phyloP scores from a whole-genome alignment of 1,284 basidiomycete species.

The Boletus smithii region DNA sequence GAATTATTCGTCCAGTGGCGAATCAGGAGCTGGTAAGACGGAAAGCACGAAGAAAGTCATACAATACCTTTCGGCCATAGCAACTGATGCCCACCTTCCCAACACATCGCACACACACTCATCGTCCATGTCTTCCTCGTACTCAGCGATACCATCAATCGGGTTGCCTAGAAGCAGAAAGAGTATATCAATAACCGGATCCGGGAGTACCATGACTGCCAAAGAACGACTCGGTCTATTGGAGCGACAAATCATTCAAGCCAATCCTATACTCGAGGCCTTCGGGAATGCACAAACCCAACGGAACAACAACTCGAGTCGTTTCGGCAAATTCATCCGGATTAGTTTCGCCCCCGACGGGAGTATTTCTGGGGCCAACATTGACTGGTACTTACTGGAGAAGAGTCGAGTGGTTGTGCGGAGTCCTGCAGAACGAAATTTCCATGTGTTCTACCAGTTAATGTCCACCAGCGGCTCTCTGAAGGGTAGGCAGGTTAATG shows the following conservation, averaged over 20 bases:
- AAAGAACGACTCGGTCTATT: conserved; percentile 81
- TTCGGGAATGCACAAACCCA: conserved; percentile 99
- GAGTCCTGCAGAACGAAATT: conserved; percentile 86
- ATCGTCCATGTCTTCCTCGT: conserved; percentile 45
- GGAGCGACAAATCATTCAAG: conserved; percentile 95
- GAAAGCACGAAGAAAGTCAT: conserved; percentile 99
- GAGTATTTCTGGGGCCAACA: conserved; percentile 96
- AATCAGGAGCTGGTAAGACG: conserved; percentile 99
- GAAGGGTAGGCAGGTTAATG: conserved; percentile 50
- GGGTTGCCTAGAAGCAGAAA: conserved; percentile 58
- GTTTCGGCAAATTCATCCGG: conserved; percentile 97
- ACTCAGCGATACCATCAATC: conserved; percentile 50
- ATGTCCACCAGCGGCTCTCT: conserved; percentile 64
- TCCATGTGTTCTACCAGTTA: conserved; percentile 97
- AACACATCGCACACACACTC: conserved; percentile 60
- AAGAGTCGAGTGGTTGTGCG: conserved; percentile 94
- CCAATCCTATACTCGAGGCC: conserved; percentile 96
- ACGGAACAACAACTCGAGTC: conserved; percentile 98
- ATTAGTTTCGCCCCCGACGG: conserved; percentile 94
- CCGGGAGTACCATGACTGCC: conserved; percentile 47
- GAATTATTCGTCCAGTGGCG: conserved; percentile 58
- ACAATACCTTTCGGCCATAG: conserved; percentile 97
- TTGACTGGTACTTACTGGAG: conserved; percentile 98
- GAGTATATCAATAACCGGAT: conserved; percentile 44
- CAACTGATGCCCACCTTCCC: conserved; percentile 72